phyloP scores from a whole-genome alignment of 169 alveolate genomes.

The Plasmodium vinckei region DNA sequence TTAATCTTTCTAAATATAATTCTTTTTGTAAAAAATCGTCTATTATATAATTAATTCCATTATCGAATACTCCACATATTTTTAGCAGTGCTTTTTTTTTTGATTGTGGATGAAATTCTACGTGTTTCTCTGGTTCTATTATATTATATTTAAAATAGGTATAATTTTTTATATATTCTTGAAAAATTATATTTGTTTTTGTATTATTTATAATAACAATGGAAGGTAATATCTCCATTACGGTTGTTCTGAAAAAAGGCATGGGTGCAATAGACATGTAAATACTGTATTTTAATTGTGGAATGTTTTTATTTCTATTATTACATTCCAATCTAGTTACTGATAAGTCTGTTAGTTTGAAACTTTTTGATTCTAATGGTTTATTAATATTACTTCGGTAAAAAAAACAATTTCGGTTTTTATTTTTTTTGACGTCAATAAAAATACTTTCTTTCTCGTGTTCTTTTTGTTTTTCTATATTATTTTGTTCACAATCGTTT shows the following conservation, averaged over 20 bases:
- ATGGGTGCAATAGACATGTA: slow-evolving; percentile 88
- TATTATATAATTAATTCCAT: slow-evolving; percentile 8
- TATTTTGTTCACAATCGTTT: not conserved
- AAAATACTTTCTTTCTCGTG: not conserved
- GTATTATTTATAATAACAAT: slow-evolving; percentile 78
- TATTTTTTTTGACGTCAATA: slow-evolving; percentile 10
- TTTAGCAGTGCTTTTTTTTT: slow-evolving; percentile 82
- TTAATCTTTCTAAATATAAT: slow-evolving; percentile 50
- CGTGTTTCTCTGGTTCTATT: slow-evolving; percentile 83
- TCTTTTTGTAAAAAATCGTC: slow-evolving; percentile 74
- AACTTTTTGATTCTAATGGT: slow-evolving; percentile 71
- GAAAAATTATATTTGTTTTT: slow-evolving; percentile 64
- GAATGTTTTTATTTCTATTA: slow-evolving; percentile 78
- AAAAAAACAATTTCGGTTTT: slow-evolving; percentile 28
- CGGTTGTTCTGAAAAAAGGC: slow-evolving; percentile 89
- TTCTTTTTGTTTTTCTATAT: not conserved
- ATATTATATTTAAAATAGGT: slow-evolving; percentile 71
- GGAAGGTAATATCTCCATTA: slow-evolving; percentile 86
- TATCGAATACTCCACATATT: slow-evolving; percentile 83
- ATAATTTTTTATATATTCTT: slow-evolving; percentile 27
- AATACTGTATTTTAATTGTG: slow-evolving; percentile 83
- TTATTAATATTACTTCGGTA: slow-evolving; percentile 47
- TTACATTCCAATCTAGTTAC: slow-evolving; percentile 59
- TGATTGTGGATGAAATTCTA: slow-evolving; percentile 88
- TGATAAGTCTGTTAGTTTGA: slow-evolving; percentile 65